Evolutionary conservation across 345 rosid species (phyloP).

Genomic region (Populus simonii): DNA sequence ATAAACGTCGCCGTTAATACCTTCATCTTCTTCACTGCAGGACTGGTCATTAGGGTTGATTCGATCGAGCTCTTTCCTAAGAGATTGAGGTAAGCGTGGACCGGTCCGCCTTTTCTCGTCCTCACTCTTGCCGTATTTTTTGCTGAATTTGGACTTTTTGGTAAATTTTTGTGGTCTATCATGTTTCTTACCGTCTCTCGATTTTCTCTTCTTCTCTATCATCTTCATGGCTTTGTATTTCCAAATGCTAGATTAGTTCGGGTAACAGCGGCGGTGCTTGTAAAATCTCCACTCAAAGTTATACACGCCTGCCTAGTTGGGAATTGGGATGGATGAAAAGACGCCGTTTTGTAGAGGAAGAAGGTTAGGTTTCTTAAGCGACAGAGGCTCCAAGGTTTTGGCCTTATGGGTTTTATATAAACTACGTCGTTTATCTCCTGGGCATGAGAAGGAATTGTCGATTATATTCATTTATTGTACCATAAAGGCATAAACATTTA

Average conservation of each 20-base stretch:
- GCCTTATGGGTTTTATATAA: neutral
- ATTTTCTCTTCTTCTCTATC: conserved; percentile 19
- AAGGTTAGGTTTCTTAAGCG: neutral
- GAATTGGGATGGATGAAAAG: too few species aligned
- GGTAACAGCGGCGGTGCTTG: neutral
- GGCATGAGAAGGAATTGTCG: too few species aligned
- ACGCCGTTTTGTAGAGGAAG: neutral
- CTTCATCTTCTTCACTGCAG: conserved; percentile 24
- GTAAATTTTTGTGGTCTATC: neutral
- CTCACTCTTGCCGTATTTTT: neutral
- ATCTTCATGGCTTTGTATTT: neutral
- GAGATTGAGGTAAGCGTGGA: conserved; percentile 65
- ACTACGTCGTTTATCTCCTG: neutral
- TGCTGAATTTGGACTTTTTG: conserved; percentile 3
- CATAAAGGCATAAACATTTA: too few species aligned
- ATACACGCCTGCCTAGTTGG: neutral
- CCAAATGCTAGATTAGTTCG: neutral
- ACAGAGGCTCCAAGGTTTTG: neutral
- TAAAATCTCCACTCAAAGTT: too few species aligned
- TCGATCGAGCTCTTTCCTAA: conserved; percentile 54
- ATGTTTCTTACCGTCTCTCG: conserved; percentile 9
- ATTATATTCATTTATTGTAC: too few species aligned
- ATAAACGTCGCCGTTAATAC: conserved; percentile 51
- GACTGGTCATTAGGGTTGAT: conserved; percentile 27
- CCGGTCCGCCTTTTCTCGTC: conserved; percentile 36